Conservation (phyloP, 306 rosid genomes). For the Rosa persica region DNA sequence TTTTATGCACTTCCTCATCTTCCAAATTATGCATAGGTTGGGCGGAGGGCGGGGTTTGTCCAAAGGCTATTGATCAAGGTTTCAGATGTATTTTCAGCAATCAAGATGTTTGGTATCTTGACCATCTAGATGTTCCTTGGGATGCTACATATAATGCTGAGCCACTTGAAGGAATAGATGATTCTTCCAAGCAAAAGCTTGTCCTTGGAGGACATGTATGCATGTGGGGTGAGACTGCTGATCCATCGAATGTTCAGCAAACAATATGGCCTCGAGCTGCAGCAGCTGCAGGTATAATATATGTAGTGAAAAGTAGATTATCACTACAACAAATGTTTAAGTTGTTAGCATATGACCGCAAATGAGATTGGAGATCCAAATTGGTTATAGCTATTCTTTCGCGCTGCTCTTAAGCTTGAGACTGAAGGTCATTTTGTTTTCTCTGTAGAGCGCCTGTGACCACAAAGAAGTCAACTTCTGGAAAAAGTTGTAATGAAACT, state of each 20-base stretch:
- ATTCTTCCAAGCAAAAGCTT: conserved; percentile 61
- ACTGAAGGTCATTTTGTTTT: conserved; percentile 19
- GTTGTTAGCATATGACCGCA: background rate
- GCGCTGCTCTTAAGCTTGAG: conserved; percentile 15
- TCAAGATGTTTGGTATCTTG: conserved; percentile 96
- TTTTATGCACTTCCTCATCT: conserved; percentile 2
- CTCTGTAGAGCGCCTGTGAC: conserved; percentile 80
- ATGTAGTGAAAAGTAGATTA: conserved; percentile 13
- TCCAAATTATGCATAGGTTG: conserved; percentile 50
- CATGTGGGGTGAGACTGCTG: conserved; percentile 94
- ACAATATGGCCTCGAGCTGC: conserved; percentile 99
- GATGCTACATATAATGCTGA: conserved; percentile 62
- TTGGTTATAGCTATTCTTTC: background rate
- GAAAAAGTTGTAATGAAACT: conserved; percentile 34
- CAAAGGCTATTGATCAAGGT: conserved; percentile 80
- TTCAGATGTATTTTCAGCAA: conserved; percentile 95
- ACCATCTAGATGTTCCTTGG: conserved; percentile 98
- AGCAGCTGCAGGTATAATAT: conserved; percentile 82
- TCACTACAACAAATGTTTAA: background rate
- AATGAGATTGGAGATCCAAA: conserved; percentile 1
- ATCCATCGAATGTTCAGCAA: conserved; percentile 79
- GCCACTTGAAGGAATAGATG: conserved; percentile 71
- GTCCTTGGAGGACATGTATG: conserved; percentile 96
- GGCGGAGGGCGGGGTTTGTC: conserved; percentile 82
- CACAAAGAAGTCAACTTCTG: conserved; percentile 40